Percentiles rank a stretch among this genome's conserved stretches.
Evolutionary conservation across 148 eudicot genomes (phyloP).

Genomic region (Pouteria glomerata): DNA sequence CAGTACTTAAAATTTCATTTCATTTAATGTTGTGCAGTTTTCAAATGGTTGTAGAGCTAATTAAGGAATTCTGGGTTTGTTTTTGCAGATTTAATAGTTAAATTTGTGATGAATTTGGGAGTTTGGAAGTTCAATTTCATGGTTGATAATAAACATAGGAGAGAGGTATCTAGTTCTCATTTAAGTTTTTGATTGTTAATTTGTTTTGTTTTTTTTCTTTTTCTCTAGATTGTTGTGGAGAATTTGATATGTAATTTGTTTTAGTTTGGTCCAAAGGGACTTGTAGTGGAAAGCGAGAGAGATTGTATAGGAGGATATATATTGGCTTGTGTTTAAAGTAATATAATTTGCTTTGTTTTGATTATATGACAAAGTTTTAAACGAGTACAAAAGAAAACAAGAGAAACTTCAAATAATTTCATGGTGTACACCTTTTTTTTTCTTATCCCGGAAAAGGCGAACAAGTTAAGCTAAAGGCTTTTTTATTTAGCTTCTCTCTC

Average conservation of each 20-base stretch:
- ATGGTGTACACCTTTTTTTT: no score
- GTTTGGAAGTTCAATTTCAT: slow-evolving; percentile 5
- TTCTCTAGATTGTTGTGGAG: slow-evolving; percentile 23
- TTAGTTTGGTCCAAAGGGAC: slow-evolving; percentile 35
- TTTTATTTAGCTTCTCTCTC: no score
- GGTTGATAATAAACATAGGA: background rate
- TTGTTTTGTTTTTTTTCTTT: background rate
- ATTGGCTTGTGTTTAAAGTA: slow-evolving; percentile 19
- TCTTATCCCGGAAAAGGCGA: no score
- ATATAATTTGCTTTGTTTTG: slow-evolving; percentile 16
- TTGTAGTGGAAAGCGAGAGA: slow-evolving; percentile 11
- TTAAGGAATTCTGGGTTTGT: background rate
- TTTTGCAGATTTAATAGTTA: slow-evolving; percentile 20
- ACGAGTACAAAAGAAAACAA: no score
- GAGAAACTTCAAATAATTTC: no score
- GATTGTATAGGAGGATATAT: slow-evolving; percentile 38
- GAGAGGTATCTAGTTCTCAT: slow-evolving; percentile 13
- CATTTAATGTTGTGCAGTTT: background rate
- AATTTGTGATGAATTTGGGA: slow-evolving; percentile 11
- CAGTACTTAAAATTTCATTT: background rate
- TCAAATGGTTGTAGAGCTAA: background rate
- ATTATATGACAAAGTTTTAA: no score
- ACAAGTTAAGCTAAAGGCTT: no score
- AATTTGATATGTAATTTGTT: slow-evolving; percentile 30
- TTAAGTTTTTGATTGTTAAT: slow-evolving; percentile 11